Evolutionary conservation across 192 early-diverging fungal species (phyloP), one percentile per base, ranked within the genome.

Genomic region (Funneliformis geosporum): DNA sequence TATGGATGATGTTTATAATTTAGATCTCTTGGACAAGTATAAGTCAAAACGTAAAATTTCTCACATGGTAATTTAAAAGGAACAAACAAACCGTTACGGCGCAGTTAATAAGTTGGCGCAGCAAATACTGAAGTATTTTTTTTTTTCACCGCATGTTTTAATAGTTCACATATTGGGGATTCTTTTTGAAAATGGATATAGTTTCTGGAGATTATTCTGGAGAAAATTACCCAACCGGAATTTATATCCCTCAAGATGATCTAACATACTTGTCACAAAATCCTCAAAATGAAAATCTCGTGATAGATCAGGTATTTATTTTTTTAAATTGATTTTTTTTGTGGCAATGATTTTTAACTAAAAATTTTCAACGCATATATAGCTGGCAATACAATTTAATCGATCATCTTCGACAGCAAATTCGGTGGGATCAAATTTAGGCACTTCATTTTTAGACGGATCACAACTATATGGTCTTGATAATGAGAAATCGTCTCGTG

Each of bases 31-130:
- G n/a, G 67, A 69, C 18, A 42, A 38, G 21, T 40, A 23, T 6
- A 69, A 69, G 9, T 69, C 67, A 40, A 69, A 69, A 69, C 28
- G 67, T n/a, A 69, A 69, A n/a, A n/a, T 40, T 18, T 69, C 67
- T 40, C 67, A 69, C 10, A 42, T 69, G 12, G 67, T 69, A 69
- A 39, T 39, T 68, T 5, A 4, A 18, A 50, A 50, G 16, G n/a
- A n/a, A n/a, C n/a, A n/a, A n/a, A n/a, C 18, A 16, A 55, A 55
- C 6, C 1, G 21, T 55, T 39, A 5, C 28, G 25, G 7, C 61
- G 61, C n/a, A 50, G 47, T 50, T 0, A 2, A 16, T 16, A 55
- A 8, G 1, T 55, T 55, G 50, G 0, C 50, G 50, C 50, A 55
- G 50, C 0, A 21, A 55, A 21, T 55, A 55, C 16, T 16, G 16